Conservation (phyloP, 2,329 filamentous ascomycete species). For the Aureobasidium namibiae region DNA sequence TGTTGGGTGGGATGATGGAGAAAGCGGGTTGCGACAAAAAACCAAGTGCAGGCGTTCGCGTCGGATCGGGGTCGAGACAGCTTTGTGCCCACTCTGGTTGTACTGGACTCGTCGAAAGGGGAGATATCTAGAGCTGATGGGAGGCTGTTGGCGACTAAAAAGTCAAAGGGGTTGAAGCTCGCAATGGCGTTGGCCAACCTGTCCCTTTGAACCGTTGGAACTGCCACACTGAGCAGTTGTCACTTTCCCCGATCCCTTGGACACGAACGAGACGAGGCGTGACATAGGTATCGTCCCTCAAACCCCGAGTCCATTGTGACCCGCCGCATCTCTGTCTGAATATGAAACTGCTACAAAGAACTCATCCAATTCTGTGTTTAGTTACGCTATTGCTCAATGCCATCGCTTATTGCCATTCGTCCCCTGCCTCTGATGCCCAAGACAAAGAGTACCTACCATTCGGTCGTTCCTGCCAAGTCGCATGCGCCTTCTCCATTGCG, state of each 20-base stretch:
- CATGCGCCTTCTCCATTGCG: not conserved
- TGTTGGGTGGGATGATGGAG: not conserved
- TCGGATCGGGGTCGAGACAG: not conserved
- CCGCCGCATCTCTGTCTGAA: constrained; percentile 2
- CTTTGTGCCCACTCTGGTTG: not conserved
- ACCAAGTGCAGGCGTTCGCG: not conserved
- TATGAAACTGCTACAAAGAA: not conserved
- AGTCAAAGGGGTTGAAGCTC: not conserved
- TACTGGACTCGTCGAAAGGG: not conserved
- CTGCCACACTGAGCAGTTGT: not conserved
- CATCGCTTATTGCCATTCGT: too few species aligned
- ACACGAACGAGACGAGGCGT: not conserved
- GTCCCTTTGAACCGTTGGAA: constrained; percentile 8
- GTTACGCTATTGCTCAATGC: not conserved
- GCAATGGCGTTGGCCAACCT: not conserved
- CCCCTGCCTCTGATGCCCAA: not conserved
- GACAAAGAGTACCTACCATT: not conserved
- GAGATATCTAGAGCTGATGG: not conserved
- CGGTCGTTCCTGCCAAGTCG: constrained; percentile 4
- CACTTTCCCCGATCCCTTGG: not conserved
- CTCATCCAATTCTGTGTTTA: not conserved
- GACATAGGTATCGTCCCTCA: not conserved
- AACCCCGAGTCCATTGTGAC: not conserved
- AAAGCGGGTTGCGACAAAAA: constrained; percentile 6
- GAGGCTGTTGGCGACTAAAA: not conserved